Conservation (phyloP, 169 alveolate species). For the Cryptosporidium xiaoi region DNA sequence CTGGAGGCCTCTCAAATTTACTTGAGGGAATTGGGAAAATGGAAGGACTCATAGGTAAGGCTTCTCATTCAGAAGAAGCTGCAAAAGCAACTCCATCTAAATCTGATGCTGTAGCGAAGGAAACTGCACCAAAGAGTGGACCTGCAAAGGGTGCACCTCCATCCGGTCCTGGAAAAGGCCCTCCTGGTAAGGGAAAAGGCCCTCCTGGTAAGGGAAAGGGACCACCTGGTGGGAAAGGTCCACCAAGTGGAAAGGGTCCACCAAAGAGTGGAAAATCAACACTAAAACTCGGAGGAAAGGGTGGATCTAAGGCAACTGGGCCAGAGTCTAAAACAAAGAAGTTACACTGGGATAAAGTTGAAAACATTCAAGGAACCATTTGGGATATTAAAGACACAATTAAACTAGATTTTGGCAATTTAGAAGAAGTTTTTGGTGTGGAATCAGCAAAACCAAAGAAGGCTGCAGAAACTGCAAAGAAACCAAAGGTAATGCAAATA, state of each 20-base stretch:
- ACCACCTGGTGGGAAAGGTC: slow-evolving; percentile 78
- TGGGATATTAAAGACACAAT: slow-evolving; percentile 77
- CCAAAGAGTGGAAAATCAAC: slow-evolving; percentile 77
- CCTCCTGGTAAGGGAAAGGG: slow-evolving; percentile 72
- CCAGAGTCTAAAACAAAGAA: slow-evolving; percentile 82
- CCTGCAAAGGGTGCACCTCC: slow-evolving; percentile 75
- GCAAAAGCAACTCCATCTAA: slow-evolving; percentile 64
- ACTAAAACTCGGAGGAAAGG: slow-evolving; percentile 66
- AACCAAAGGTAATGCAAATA: slow-evolving; percentile 83
- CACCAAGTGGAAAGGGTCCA: slow-evolving; percentile 82
- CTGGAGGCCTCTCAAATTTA: slow-evolving; percentile 21
- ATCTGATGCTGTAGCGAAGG: slow-evolving; percentile 75
- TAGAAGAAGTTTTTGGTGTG: slow-evolving; percentile 82
- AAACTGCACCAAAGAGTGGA: slow-evolving; percentile 26
- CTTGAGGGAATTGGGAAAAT: slow-evolving; percentile 60
- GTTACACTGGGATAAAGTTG: slow-evolving; percentile 91
- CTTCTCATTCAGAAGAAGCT: background rate
- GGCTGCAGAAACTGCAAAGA: slow-evolving; percentile 81
- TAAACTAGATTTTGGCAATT: slow-evolving; percentile 77
- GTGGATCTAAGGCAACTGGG: slow-evolving; percentile 81
- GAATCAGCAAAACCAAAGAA: slow-evolving; percentile 83
- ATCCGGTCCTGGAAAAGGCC: background rate
- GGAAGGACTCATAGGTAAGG: slow-evolving; percentile 7
- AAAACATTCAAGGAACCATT: slow-evolving; percentile 87
- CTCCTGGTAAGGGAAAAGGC: slow-evolving; percentile 47